Base-by-base conservation (phyloP, 805 yeast species). In the Ogataea populi-albae region DNA sequence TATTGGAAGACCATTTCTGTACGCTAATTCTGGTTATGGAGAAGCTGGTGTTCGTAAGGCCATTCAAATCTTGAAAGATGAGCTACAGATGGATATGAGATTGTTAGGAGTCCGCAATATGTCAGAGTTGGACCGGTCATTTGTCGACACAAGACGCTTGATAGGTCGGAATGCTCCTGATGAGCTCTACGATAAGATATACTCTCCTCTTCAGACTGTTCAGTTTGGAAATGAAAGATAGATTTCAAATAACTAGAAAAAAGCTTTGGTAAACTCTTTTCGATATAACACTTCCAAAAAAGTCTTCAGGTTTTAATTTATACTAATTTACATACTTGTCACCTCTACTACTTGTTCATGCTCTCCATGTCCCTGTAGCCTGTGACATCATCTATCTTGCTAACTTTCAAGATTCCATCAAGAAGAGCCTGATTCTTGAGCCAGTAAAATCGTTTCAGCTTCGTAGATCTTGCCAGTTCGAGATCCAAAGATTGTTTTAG, bases 31-130 rank as follows among this genome's bases (percentile, higher is more conserved):
- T 4, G 66, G 75, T 5, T 79, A 77, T 50, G 86, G 86, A 15
- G 81, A 76, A 46, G 68, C 66, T 11, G 86, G 86, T 45, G 86
- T 79, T 10, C 65, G 69, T 16, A 75, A 66, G 46, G 77, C 81
- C 2, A 69, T 77, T 37, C 75, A 75, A 37, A 61, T 86, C 38
- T 63, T 87, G 44, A 76, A 75, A 45, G 82, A 78, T 41, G 95
- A 86, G 55, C 46, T 86, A 16, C 76, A 69, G 36, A 77, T 83
- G 81, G 76, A 79, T 51, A 83, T 87, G 95, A 71, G 93, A 45
- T 64, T 87, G 34, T 57, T 86, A 23, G 96, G 95, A 28, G 91
- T 76, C 12, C 74, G 72, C 10, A 71, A 65, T 27, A 59, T 87
- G 23, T 68, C 65, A 12, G 75, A 87, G 25, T 65, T 87, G 37